Conservation (phyloP, 768 basidiomycete genomes). For the Lactarius tabidus region DNA sequence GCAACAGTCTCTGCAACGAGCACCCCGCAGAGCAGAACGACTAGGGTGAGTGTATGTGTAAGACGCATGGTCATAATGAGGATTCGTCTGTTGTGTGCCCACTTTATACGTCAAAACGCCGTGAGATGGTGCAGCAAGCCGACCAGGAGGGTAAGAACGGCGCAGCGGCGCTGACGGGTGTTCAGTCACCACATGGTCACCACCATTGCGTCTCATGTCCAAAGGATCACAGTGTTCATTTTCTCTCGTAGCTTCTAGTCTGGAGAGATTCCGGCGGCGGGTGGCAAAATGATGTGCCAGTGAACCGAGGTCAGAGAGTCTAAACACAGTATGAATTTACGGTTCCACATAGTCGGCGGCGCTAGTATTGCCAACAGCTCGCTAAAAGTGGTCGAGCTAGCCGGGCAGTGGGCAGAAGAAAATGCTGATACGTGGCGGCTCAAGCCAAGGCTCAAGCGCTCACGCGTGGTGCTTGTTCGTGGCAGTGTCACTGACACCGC, state of each 20-base stretch:
- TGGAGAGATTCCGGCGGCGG: too few relatives aligned
- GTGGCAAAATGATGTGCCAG: not conserved
- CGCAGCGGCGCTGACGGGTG: not conserved
- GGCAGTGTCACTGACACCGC: too few relatives aligned
- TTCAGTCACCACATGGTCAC: not conserved
- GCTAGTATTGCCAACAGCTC: not conserved
- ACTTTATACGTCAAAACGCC: constrained; percentile 5
- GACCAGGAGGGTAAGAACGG: not conserved
- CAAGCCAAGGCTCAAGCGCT: not conserved
- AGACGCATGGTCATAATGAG: not conserved
- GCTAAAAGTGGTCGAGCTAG: not conserved
- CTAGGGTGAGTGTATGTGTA: not conserved
- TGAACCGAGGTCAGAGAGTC: not conserved
- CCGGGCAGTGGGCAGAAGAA: not conserved
- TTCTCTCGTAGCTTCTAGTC: not conserved
- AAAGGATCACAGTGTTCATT: not conserved
- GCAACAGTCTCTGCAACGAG: not conserved
- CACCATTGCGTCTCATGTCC: not conserved
- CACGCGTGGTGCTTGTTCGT: too few relatives aligned
- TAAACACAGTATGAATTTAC: not conserved
- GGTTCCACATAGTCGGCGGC: not conserved
- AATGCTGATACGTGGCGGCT: too few relatives aligned
- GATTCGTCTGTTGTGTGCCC: not conserved
- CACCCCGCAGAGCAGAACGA: not conserved
- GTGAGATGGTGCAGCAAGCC: not conserved